Conservation (phyloP, 805 yeast species). For the Myxozyma kluyveri region DNA sequence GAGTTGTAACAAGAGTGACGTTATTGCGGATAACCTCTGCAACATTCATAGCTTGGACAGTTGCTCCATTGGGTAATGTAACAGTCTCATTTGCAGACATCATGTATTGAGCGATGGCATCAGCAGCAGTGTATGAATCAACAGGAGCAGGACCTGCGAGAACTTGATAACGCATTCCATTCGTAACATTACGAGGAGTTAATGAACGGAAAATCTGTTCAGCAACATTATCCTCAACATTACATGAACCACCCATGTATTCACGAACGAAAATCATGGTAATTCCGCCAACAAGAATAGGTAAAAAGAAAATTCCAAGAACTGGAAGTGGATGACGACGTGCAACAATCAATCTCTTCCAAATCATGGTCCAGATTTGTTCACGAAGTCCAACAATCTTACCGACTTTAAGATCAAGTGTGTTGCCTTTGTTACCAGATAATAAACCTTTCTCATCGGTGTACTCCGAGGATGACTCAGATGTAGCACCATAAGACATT, state of each 20-base stretch:
- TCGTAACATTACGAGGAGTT: conserved; percentile 12
- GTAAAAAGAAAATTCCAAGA: conserved; percentile 34
- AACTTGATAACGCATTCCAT: conserved; percentile 12
- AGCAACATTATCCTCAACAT: conserved; percentile 25
- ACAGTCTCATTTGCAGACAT: conserved; percentile 12
- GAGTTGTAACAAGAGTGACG: conserved; percentile 27
- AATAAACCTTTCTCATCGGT: conserved; percentile 12
- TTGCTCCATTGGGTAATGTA: conserved; percentile 13
- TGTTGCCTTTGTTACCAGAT: conserved; percentile 5
- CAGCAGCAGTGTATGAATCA: conserved; percentile 25
- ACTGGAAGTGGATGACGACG: conserved; percentile 36
- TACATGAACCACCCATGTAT: conserved; percentile 27
- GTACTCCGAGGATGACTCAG: neutral
- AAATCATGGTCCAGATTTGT: conserved; percentile 36
- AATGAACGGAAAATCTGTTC: conserved; percentile 25
- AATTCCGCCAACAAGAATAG: conserved; percentile 36
- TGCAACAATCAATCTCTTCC: conserved; percentile 35
- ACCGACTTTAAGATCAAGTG: conserved; percentile 26
- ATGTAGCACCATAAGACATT: conserved; percentile 19
- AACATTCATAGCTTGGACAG: conserved; percentile 13
- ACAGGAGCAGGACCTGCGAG: conserved; percentile 27
- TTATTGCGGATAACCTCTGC: conserved; percentile 13
- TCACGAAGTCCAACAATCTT: conserved; percentile 24
- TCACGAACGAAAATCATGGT: conserved; percentile 27
- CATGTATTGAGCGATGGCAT: conserved; percentile 13